phyloP scores from a whole-genome alignment of 495 filamentous ascomycete species.

The Friedmanniomyces endolithicus region DNA sequence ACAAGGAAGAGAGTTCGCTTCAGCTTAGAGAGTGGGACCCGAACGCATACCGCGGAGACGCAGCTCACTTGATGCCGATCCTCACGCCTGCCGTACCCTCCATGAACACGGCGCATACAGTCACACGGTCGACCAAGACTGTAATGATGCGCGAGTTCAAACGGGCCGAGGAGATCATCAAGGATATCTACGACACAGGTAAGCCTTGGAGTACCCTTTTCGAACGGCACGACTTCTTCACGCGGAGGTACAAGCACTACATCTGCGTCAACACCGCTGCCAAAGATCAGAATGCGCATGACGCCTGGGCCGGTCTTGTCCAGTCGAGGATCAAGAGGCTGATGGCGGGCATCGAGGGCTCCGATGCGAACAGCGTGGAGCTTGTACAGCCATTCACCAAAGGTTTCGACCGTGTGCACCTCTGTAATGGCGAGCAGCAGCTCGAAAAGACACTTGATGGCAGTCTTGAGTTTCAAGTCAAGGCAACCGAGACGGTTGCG shows the following conservation, averaged over 20 bases:
- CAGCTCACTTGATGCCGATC: slow-evolving; percentile 85
- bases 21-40: slow-evolving; percentile 89
- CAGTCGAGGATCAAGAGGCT: slow-evolving; percentile 84
- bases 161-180: slow-evolving; percentile 63
- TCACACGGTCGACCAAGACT: slow-evolving; percentile 70
- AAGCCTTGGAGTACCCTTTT: slow-evolving; percentile 80
- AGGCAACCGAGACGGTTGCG: slow-evolving; percentile 46
- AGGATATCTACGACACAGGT: slow-evolving; percentile 63
- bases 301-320: slow-evolving; percentile 79
- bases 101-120: slow-evolving; percentile 91
- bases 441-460: slow-evolving; percentile 58
- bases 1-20: slow-evolving; percentile 69
- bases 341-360: slow-evolving; percentile 64
- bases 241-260: slow-evolving; percentile 84
- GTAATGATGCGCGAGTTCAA: slow-evolving; percentile 74
- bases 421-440: slow-evolving; percentile 58
- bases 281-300: slow-evolving; percentile 70
- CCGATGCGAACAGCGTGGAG: slow-evolving; percentile 48
- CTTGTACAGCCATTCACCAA: slow-evolving; percentile 89
- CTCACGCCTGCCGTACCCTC: slow-evolving; percentile 87
- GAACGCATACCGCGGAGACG: slow-evolving; percentile 70
- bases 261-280: slow-evolving; percentile 78
- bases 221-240: slow-evolving; percentile 80
- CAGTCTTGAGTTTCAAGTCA: slow-evolving; percentile 53
- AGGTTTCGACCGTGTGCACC: slow-evolving; percentile 70